phyloP scores from a whole-genome alignment of 257 asterid genomes.

The Pogostemon cablin region DNA sequence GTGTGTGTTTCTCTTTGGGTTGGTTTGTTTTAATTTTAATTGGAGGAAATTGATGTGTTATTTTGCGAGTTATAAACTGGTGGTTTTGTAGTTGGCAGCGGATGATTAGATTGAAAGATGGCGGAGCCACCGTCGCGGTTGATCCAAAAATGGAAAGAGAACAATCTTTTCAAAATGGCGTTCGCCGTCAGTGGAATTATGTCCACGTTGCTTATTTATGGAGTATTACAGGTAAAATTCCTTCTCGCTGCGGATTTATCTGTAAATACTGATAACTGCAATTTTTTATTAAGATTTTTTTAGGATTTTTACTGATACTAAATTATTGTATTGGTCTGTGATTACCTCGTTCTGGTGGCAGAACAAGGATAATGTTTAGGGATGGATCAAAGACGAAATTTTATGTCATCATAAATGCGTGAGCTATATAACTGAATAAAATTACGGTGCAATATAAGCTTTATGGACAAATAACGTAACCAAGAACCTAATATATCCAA shows the following conservation, averaged over 20 bases:
- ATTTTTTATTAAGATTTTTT: constrained; percentile 2
- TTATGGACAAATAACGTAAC: neutral
- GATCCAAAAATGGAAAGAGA: constrained; percentile 52
- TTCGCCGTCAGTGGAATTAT: constrained; percentile 89
- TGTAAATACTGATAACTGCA: neutral
- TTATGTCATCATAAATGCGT: constrained; percentile 1
- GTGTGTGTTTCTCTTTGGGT: neutral
- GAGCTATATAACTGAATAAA: neutral
- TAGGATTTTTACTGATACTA: neutral
- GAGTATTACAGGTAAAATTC: constrained; percentile 75
- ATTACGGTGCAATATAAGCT: neutral
- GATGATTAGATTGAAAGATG: constrained; percentile 62
- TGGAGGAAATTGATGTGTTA: neutral
- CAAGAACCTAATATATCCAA: neutral
- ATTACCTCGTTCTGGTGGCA: neutral
- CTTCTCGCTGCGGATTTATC: neutral
- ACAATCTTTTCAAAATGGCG: constrained; percentile 57
- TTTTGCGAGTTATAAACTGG: constrained; percentile 30
- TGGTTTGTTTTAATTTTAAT: constrained; percentile 6
- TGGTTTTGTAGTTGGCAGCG: constrained; percentile 43
- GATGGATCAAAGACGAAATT: neutral
- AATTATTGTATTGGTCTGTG: constrained; percentile 1
- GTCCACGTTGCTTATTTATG: constrained; percentile 88
- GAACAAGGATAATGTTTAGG: constrained; percentile 5
- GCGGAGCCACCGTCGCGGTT: constrained; percentile 58